Evolutionary conservation across 2,329 filamentous ascomycete genomes (phyloP).

Genomic region (Aspergillus niger): DNA sequence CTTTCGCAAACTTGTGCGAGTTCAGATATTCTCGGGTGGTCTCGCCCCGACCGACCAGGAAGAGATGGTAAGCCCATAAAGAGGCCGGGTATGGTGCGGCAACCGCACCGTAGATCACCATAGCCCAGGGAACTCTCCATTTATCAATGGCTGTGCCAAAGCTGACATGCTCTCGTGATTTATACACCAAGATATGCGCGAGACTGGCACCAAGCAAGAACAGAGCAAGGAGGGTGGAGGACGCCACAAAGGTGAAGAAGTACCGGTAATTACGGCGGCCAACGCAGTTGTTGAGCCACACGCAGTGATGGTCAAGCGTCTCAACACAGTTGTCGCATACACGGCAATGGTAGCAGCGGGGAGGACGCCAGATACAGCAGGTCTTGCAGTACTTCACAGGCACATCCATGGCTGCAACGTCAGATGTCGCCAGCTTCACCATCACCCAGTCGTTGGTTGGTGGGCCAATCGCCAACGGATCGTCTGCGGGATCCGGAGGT

Average conservation of each 20-base stretch:
- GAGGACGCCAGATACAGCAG: slow-evolving; percentile 95
- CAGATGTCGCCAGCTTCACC: slow-evolving; percentile 75
- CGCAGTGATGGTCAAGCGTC: slow-evolving; percentile 96
- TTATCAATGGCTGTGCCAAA: slow-evolving; percentile 69
- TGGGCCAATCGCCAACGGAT: slow-evolving; percentile 78
- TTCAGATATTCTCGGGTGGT: slow-evolving; percentile 96
- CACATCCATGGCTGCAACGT: slow-evolving; percentile 90
- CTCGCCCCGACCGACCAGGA: slow-evolving; percentile 86
- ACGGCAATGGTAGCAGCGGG: slow-evolving; percentile 92
- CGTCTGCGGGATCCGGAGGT: slow-evolving; percentile 71
- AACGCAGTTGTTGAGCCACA: slow-evolving; percentile 98
- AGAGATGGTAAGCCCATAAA: slow-evolving; percentile 84
- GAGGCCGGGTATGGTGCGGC: slow-evolving; percentile 78
- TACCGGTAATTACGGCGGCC: slow-evolving; percentile 97
- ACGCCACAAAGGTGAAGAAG: slow-evolving; percentile 88
- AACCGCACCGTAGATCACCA: slow-evolving; percentile 80
- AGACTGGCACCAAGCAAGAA: slow-evolving; percentile 77
- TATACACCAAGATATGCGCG: slow-evolving; percentile 78
- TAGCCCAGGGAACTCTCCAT: slow-evolving; percentile 80
- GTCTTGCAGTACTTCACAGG: slow-evolving; percentile 98
- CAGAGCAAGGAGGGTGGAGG: slow-evolving; percentile 72
- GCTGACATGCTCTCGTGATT: slow-evolving; percentile 61
- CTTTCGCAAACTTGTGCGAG: slow-evolving; percentile 90
- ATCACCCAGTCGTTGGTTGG: slow-evolving; percentile 92
- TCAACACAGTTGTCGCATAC: slow-evolving; percentile 97